Conservation (phyloP, 1,139 yeast species). For the Tardiomyces digboiensis region DNA sequence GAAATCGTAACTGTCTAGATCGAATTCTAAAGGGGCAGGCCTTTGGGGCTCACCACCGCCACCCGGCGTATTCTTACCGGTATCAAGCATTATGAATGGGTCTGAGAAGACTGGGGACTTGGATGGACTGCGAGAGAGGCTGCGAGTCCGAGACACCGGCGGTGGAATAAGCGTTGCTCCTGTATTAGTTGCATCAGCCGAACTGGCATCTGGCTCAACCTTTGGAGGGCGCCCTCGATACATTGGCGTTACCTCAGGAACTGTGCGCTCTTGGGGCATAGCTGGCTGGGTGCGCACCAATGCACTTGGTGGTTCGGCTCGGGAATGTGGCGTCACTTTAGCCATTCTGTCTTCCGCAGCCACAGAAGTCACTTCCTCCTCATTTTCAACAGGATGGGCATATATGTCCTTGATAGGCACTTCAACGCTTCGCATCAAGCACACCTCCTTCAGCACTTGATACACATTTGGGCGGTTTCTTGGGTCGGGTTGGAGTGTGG, state of each 20-base stretch:
- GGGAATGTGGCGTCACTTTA: too few species aligned
- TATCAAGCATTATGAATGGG: background rate
- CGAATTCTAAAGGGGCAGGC: background rate
- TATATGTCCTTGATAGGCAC: constrained; percentile 39
- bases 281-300: constrained; percentile 2
- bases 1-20: constrained; percentile 7
- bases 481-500: constrained; percentile 74
- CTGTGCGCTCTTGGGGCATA: background rate
- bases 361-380: background rate
- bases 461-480: constrained; percentile 76
- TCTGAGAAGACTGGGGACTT: background rate
- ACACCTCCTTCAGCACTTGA: constrained; percentile 66
- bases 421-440: constrained; percentile 41
- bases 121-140: background rate
- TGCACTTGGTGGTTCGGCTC: background rate
- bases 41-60: background rate
- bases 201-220: constrained; percentile 3
- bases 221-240: constrained; percentile 16
- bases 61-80: background rate
- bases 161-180: background rate
- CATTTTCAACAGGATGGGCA: constrained; percentile 6
- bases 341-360: constrained; percentile 1
- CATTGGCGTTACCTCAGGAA: constrained; percentile 19
- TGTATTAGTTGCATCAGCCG: background rate
- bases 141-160: background rate